These are phyloP conservation scores for Naganishia onofrii DNA, from an alignment of 768 basidiomycete species.

Conservation along the genomic window DNA sequence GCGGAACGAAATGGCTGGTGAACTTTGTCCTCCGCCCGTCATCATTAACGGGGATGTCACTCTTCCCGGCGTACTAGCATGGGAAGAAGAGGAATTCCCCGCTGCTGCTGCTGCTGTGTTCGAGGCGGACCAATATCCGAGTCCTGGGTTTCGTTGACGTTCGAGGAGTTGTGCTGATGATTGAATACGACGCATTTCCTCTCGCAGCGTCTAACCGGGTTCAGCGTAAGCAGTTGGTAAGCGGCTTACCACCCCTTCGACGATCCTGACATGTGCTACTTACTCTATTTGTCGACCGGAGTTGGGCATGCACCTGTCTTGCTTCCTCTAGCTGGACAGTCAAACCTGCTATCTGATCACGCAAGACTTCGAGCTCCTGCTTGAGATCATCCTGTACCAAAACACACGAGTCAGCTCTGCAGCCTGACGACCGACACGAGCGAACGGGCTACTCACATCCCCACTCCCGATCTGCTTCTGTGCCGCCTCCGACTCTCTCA, in stretches of 20 bases:
- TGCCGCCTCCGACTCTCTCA: conserved; percentile 56
- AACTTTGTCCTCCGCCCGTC: conserved; percentile 29
- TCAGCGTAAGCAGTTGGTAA: background rate
- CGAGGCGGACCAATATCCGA: conserved; percentile 74
- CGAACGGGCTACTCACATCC: background rate
- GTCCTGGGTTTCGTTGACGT: conserved; percentile 84
- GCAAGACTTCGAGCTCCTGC: conserved; percentile 30
- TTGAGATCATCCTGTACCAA: conserved; percentile 52
- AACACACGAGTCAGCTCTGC: background rate
- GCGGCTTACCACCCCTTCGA: background rate
- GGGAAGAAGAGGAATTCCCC: conserved; percentile 1
- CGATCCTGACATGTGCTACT: conserved; percentile 22
- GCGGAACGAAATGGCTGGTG: conserved; percentile 26
- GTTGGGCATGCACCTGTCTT: conserved; percentile 66
- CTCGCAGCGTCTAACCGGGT: conserved; percentile 69
- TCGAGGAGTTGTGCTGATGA: conserved; percentile 86
- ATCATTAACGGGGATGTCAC: conserved; percentile 14
- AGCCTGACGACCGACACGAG: background rate
- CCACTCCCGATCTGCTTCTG: conserved; percentile 30
- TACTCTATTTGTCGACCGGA: conserved; percentile 77
- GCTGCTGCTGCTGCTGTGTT: conserved; percentile 27
- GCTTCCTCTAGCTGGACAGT: conserved; percentile 65
- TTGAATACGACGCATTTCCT: conserved; percentile 93
- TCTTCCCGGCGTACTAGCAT: conserved; percentile 23
- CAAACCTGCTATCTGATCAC: conserved; percentile 21